Percentiles rank a stretch among this genome's conserved stretches.
phyloP scores from a whole-genome alignment of 352 stramenopile species.

The Phytophthora nicotianae region DNA sequence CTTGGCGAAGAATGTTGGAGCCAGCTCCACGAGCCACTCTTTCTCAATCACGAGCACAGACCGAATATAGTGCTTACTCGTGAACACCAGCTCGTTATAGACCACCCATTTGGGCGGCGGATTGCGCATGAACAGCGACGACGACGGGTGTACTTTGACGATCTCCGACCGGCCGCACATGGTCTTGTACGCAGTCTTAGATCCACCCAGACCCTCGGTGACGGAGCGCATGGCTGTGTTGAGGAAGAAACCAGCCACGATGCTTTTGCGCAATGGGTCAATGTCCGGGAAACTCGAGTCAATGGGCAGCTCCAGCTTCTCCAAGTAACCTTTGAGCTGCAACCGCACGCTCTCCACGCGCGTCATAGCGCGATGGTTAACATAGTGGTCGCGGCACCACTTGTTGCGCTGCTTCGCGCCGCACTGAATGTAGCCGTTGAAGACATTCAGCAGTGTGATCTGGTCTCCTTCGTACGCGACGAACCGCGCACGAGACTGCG shows the following conservation, averaged over 20 bases:
- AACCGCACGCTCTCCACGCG: slow-evolving; percentile 83
- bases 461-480: slow-evolving; percentile 86
- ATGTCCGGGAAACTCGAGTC: slow-evolving; percentile 77
- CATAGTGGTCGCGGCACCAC: slow-evolving; percentile 89
- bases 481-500: slow-evolving; percentile 79
- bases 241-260: slow-evolving; percentile 88
- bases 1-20: slow-evolving; percentile 85
- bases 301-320: slow-evolving; percentile 72
- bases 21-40: slow-evolving; percentile 87
- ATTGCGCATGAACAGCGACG: slow-evolving; percentile 89
- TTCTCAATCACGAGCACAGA: slow-evolving; percentile 89
- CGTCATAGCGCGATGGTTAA: slow-evolving; percentile 84
- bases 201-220: slow-evolving; percentile 61
- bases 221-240: slow-evolving; percentile 90
- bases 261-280: slow-evolving; percentile 86
- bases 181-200: slow-evolving; percentile 88
- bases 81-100: slow-evolving; percentile 92
- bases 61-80: slow-evolving; percentile 92
- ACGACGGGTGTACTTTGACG: slow-evolving; percentile 90
- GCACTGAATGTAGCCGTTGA: slow-evolving; percentile 76
- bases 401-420: slow-evolving; percentile 82
- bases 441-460: slow-evolving; percentile 86
- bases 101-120: slow-evolving; percentile 85
- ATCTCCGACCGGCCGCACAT: slow-evolving; percentile 84
- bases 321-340: slow-evolving; percentile 74